Conservation (phyloP, 768 basidiomycete genomes). For the Boletellus emodensis region DNA sequence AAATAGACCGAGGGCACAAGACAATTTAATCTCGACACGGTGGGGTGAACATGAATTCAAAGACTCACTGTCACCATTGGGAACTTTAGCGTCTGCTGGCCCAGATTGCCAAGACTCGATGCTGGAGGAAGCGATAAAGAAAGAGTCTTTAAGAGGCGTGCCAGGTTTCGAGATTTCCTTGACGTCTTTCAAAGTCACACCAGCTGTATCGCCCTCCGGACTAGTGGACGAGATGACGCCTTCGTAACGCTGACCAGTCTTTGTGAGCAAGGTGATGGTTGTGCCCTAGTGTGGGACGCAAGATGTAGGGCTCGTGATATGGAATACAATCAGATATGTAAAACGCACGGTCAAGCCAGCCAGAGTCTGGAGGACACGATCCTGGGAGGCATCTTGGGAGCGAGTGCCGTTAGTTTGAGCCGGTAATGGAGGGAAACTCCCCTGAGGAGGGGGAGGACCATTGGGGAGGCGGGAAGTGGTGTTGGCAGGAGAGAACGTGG, state of each 20-base stretch:
- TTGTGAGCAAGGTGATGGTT: constrained; percentile 71
- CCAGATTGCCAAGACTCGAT: constrained; percentile 73
- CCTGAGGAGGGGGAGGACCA: constrained; percentile 36
- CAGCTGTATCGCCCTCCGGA: constrained; percentile 63
- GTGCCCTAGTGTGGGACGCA: constrained; percentile 51
- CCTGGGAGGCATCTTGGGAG: constrained; percentile 46
- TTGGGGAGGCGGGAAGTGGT: constrained; percentile 41
- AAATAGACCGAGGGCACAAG: not conserved
- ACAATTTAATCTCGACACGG: not conserved
- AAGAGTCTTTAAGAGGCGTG: constrained; percentile 62
- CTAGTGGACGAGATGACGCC: constrained; percentile 62
- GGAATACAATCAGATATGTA: constrained; percentile 7
- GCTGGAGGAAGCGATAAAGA: constrained; percentile 68
- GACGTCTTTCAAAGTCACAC: constrained; percentile 73
- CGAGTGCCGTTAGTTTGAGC: constrained; percentile 45
- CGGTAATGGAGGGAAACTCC: constrained; percentile 42
- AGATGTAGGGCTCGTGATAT: constrained; percentile 15
- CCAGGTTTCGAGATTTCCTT: constrained; percentile 67
- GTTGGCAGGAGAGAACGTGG: constrained; percentile 59
- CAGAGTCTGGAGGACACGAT: constrained; percentile 60
- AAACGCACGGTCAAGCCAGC: constrained; percentile 66
- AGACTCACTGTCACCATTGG: constrained; percentile 69
- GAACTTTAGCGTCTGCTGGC: constrained; percentile 63
- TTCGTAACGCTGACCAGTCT: constrained; percentile 68
- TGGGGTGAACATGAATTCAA: not conserved